phyloP scores from a whole-genome alignment of 2,329 filamentous ascomycete genomes.

The Aspergillus calidoustus region DNA sequence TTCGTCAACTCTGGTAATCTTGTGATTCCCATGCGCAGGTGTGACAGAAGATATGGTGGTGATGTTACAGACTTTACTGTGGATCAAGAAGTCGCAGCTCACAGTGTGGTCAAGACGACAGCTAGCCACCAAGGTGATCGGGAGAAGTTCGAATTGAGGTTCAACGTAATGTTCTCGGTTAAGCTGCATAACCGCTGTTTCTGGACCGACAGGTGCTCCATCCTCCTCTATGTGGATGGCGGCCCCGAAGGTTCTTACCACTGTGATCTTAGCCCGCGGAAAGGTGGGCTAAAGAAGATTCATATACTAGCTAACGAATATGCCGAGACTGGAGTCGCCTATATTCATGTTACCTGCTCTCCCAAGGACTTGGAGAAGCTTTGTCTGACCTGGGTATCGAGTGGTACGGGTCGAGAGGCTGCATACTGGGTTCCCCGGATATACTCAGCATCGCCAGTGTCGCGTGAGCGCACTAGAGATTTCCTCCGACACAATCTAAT shows the following conservation, averaged over 20 bases:
- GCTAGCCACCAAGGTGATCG: not conserved
- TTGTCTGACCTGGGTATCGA: conserved; percentile 32
- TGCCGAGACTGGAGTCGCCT: conserved; percentile 23
- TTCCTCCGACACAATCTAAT: conserved; percentile 16
- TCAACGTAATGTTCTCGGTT: conserved; percentile 35
- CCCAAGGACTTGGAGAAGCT: conserved; percentile 31
- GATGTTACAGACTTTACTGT: conserved; percentile 36
- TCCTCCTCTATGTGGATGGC: conserved; percentile 34
- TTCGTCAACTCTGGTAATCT: conserved; percentile 30
- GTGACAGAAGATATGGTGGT: conserved; percentile 33
- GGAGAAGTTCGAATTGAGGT: conserved; percentile 25
- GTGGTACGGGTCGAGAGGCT: conserved; percentile 14
- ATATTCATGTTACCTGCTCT: conserved; percentile 31
- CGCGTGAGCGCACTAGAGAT: conserved; percentile 16
- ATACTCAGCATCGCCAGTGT: conserved; percentile 19
- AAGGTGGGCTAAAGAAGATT: conserved; percentile 24
- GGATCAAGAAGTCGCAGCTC: conserved; percentile 29
- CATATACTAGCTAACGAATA: conserved; percentile 19
- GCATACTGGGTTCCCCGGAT: conserved; percentile 35
- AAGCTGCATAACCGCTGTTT: conserved; percentile 33
- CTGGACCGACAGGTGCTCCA: conserved; percentile 37
- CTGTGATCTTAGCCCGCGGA: conserved; percentile 22
- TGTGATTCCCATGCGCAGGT: conserved; percentile 34
- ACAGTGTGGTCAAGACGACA: conserved; percentile 3
- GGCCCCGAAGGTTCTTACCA: conserved; percentile 34